Conservation (phyloP, 257 asterid species). For the Nicotiana paniculata region DNA sequence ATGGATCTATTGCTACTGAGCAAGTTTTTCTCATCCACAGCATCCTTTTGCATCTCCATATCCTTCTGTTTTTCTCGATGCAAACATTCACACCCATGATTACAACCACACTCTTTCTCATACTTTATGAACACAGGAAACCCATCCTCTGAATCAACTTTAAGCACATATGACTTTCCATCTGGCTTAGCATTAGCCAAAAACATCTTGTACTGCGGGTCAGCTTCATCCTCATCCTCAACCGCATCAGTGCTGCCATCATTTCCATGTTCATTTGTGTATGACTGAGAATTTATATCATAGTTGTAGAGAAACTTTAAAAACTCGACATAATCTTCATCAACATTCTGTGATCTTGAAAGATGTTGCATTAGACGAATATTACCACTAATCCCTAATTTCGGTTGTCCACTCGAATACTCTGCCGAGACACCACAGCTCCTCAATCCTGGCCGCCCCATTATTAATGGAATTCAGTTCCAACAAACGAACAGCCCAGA, state of each 20-base stretch:
- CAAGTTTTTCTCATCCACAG: not conserved
- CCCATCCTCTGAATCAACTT: not conserved
- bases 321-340: not conserved
- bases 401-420: not conserved
- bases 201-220: slow-evolving; percentile 1
- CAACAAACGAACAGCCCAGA: not conserved
- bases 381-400: not conserved
- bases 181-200: slow-evolving; percentile 2
- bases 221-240: not conserved
- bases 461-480: not conserved
- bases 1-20: not conserved
- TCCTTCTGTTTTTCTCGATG: not conserved
- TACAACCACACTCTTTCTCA: not conserved
- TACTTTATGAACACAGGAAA: not conserved
- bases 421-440: not conserved
- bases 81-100: not conserved
- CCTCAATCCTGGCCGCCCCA: not conserved
- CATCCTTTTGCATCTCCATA: not conserved
- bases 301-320: not conserved
- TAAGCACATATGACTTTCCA: not conserved
- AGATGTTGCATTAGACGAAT: not conserved
- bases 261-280: slow-evolving; percentile 3
- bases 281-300: slow-evolving; percentile 3
- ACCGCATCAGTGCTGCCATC: not conserved
- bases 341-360: not conserved